These are phyloP conservation scores for Geum urbanum DNA, from an alignment of 306 rosid genomes.

Conservation along the genomic window DNA sequence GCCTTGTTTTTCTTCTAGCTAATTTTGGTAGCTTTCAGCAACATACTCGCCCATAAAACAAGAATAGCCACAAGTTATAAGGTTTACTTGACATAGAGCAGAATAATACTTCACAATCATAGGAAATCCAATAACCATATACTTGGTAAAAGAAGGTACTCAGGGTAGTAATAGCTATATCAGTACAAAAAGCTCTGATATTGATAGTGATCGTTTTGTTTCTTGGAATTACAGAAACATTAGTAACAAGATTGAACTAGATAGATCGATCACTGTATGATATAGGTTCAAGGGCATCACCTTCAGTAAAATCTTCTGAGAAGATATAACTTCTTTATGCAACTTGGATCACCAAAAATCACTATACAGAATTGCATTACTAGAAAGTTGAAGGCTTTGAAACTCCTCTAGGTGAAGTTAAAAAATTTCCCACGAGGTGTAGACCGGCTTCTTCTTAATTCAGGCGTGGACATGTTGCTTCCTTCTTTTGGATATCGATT, in stretches of 20 bases:
- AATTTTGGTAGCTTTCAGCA: conserved; percentile 25
- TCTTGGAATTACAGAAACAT: conserved; percentile 19
- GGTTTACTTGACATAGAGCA: not conserved
- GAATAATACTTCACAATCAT: not conserved
- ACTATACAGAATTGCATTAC: conserved; percentile 44
- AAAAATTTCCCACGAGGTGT: conserved; percentile 83
- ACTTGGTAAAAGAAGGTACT: not conserved
- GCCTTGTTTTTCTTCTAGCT: conserved; percentile 2
- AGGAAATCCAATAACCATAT: not conserved
- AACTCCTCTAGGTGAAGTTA: conserved; percentile 43
- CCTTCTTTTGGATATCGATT: conserved; percentile 52
- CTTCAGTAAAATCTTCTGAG: conserved; percentile 31
- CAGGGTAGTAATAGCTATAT: not conserved
- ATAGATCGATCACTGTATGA: conserved; percentile 28
- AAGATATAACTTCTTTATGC: conserved; percentile 24
- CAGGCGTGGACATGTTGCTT: conserved; percentile 46
- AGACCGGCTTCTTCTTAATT: conserved; percentile 70
- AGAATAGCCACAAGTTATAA: not conserved
- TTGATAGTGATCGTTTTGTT: not conserved
- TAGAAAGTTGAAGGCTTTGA: not conserved
- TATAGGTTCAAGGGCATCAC: conserved; percentile 16
- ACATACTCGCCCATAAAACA: too few species aligned
- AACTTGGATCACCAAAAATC: conserved; percentile 29
- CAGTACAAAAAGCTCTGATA: not conserved
- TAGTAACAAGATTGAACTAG: conserved; percentile 23